A percentile compares a stretch with the other conserved stretches of the same genome.
Conservation (phyloP, 192 early-diverging fungal genomes). For the Pilobolus umbonatus region DNA sequence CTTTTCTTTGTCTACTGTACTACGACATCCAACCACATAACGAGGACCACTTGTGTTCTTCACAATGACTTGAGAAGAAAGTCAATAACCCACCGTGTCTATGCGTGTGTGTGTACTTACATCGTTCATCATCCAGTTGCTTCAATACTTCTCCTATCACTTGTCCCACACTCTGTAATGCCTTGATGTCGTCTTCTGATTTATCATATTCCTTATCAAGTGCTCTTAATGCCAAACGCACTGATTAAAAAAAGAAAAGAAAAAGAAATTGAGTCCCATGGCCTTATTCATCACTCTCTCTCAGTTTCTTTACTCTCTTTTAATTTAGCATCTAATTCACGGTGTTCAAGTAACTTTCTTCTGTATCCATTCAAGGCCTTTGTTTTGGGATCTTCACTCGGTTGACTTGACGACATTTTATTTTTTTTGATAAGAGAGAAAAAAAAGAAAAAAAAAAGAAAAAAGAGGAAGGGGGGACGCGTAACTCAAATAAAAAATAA, state of each 20-base stretch:
- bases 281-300: too few species aligned
- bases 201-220: constrained; percentile 93
- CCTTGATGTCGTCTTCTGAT: constrained; percentile 96
- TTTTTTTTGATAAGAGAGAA: not conserved
- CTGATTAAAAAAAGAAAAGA: constrained; percentile 21
- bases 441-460: constrained; percentile 1
- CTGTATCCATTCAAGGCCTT: constrained; percentile 84
- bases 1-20: constrained; percentile 90
- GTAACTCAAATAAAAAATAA: not conserved
- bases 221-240: constrained; percentile 77
- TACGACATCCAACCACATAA: constrained; percentile 97
- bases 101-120: constrained; percentile 43
- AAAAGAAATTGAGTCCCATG: too few species aligned
- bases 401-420: constrained; percentile 31
- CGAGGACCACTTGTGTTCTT: constrained; percentile 95
- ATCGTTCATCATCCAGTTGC: constrained; percentile 94
- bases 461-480: not conserved
- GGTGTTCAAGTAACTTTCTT: constrained; percentile 85
- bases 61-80: constrained; percentile 75
- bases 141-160: constrained; percentile 98
- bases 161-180: constrained; percentile 97
- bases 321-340: constrained; percentile 92
- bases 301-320: constrained; percentile 91
- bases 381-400: constrained; percentile 58
- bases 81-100: not conserved